Conservation (phyloP, 2,329 filamentous ascomycete genomes). For the Chaetomium sp. region DNA sequence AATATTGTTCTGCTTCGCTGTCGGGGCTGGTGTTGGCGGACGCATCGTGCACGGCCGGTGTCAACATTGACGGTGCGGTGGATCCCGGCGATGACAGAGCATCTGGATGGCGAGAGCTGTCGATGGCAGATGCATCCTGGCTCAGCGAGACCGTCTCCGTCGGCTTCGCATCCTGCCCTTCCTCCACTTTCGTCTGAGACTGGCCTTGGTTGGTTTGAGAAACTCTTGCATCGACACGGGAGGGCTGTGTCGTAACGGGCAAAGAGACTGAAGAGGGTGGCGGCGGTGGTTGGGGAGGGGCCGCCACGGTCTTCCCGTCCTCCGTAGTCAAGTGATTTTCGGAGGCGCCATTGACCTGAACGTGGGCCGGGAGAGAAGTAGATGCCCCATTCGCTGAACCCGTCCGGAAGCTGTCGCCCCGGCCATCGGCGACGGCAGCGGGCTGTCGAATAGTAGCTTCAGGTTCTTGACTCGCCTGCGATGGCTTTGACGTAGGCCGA, state of each 20-base stretch:
- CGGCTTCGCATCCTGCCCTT: constrained; percentile 20
- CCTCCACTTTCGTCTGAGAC: constrained; percentile 3
- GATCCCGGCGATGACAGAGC: constrained; percentile 53
- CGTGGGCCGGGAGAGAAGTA: neutral
- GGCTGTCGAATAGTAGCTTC: too few relatives aligned
- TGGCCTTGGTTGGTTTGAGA: neutral
- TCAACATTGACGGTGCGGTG: constrained; percentile 67
- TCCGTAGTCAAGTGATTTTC: neutral
- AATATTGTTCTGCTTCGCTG: constrained; percentile 54
- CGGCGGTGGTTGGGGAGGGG: neutral
- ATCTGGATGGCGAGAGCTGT: constrained; percentile 36
- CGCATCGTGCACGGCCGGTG: constrained; percentile 59
- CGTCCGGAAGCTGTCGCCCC: neutral
- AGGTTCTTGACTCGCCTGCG: neutral
- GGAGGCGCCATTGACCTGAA: constrained; percentile 1
- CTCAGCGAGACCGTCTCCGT: constrained; percentile 24
- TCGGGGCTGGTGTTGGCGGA: constrained; percentile 72
- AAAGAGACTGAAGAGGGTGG: neutral
- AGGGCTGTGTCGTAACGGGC: neutral
- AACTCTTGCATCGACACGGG: constrained; percentile 5
- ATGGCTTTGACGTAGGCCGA: neutral
- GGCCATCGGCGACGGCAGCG: neutral
- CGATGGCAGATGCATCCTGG: constrained; percentile 29
- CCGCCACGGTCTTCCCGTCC: neutral
- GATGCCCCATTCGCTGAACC: neutral